Evolutionary conservation across 2,329 filamentous ascomycete species (phyloP).

Genomic region (Aspergillus japonicus): DNA sequence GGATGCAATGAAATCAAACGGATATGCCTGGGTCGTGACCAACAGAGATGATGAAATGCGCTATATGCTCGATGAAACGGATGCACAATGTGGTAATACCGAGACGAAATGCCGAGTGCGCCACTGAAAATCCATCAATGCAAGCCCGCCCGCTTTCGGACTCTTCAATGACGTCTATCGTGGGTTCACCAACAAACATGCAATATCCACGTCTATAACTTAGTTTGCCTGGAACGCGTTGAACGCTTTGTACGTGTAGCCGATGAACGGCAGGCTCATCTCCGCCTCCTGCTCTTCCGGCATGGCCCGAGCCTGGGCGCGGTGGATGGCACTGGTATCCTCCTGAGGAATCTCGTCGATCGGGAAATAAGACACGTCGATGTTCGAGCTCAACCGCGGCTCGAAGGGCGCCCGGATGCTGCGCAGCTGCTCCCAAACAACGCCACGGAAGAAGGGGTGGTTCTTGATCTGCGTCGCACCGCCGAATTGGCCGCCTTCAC

Average conservation of each 20-base stretch:
- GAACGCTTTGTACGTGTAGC: conserved; percentile 98
- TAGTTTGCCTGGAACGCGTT: conserved; percentile 58
- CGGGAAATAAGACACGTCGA: conserved; percentile 97
- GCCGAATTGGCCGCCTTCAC: conserved; percentile 56
- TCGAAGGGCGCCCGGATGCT: conserved; percentile 95
- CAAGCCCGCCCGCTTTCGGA: conserved; percentile 37
- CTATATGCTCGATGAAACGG: conserved; percentile 38
- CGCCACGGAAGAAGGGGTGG: conserved; percentile 94
- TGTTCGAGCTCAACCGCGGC: conserved; percentile 85
- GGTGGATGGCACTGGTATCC: conserved; percentile 82
- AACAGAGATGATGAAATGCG: conserved; percentile 26
- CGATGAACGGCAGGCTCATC: conserved; percentile 94
- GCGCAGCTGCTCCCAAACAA: conserved; percentile 89
- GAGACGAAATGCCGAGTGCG: conserved; percentile 22
- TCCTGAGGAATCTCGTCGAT: conserved; percentile 98
- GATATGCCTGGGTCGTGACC: conserved; percentile 25
- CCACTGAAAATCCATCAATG: conserved; percentile 24
- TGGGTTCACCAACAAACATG: conserved; percentile 19
- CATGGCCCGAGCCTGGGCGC: conserved; percentile 74
- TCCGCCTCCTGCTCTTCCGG: conserved; percentile 80
- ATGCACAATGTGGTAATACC: conserved; percentile 25
- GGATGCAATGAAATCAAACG: conserved; percentile 25
- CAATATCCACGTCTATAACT: conserved; percentile 19
- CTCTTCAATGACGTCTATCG: conserved; percentile 21
- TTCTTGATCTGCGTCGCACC: conserved; percentile 90